Percentiles rank a stretch among this genome's conserved stretches.
Evolutionary conservation across 139 green algal genomes (phyloP).

Genomic region (Micromonas pusilla): DNA sequence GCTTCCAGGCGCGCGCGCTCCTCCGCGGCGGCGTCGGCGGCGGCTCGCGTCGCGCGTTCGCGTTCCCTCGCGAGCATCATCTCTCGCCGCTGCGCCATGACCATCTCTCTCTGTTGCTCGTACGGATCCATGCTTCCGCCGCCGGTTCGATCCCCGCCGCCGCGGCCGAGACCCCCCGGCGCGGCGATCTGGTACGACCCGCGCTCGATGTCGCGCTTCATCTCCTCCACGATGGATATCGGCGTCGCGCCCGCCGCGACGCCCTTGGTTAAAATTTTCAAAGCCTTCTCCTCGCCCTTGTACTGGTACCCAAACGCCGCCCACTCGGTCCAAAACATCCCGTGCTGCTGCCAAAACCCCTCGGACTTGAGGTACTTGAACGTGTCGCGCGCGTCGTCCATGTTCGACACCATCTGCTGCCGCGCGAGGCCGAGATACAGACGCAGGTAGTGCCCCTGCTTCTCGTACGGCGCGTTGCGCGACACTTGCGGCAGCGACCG

Average conservation of each 20-base stretch:
- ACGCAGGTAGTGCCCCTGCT: conserved; percentile 45
- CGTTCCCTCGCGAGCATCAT: no score
- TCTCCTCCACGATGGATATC: conserved; percentile 4
- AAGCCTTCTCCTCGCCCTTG: conserved; percentile 39
- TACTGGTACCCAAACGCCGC: conserved; percentile 55
- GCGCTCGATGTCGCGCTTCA: background rate
- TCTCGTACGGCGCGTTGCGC: conserved; percentile 44
- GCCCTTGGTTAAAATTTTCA: conserved; percentile 28
- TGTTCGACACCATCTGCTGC: conserved; percentile 32
- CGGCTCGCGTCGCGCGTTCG: no score
- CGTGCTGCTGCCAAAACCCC: conserved; percentile 49
- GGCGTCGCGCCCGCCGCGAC: conserved; percentile 3
- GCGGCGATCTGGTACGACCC: background rate
- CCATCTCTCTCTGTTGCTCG: no score
- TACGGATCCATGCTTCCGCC: no score
- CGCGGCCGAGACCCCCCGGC: no score
- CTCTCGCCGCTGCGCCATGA: no score
- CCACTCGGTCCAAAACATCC: conserved; percentile 67
- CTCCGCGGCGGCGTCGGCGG: no score
- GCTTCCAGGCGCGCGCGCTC: no score
- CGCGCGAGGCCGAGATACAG: conserved; percentile 48
- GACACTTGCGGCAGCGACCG: conserved; percentile 53
- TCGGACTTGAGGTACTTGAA: conserved; percentile 79
- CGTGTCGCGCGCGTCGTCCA: conserved; percentile 74
- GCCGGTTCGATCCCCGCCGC: no score